These are phyloP conservation scores for Lizanozyma gosingica DNA, from an alignment of 1,139 yeast species.

Conservation along the genomic window DNA sequence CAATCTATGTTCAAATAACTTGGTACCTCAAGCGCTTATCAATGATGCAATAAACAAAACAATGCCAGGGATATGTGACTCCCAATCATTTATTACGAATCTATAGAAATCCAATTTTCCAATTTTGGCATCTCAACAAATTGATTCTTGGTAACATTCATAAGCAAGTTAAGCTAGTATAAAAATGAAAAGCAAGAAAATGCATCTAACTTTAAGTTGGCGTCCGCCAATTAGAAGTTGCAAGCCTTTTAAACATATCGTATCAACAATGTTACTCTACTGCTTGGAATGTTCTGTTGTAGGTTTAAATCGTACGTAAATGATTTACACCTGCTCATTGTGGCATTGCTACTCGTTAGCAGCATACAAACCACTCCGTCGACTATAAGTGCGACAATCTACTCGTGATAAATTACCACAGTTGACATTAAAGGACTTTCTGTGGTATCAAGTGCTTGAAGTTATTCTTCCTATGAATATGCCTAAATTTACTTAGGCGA, in stretches of 20 bases:
- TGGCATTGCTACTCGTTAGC: constrained; percentile 23
- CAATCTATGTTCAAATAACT: no score
- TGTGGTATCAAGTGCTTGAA: no score
- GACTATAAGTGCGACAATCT: no score
- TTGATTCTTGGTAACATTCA: no score
- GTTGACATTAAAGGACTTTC: no score
- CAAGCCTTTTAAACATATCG: constrained; percentile 22
- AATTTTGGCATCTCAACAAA: neutral
- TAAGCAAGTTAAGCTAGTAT: no score
- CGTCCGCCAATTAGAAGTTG: constrained; percentile 2
- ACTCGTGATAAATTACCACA: no score
- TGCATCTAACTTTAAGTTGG: constrained; percentile 2
- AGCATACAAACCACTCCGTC: constrained; percentile 21
- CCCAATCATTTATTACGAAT: neutral
- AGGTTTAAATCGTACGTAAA: constrained; percentile 35
- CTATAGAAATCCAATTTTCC: neutral
- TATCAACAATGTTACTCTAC: constrained; percentile 40
- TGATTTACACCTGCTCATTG: constrained; percentile 31
- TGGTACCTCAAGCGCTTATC: no score
- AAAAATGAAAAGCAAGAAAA: neutral
- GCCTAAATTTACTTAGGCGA: no score
- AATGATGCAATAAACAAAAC: no score
- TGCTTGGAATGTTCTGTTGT: constrained; percentile 39
- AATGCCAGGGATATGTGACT: neutral
- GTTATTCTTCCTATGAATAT: no score